Evolutionary conservation across 169 alveolate species (phyloP).

Genomic region (Eimeria falciformis): DNA sequence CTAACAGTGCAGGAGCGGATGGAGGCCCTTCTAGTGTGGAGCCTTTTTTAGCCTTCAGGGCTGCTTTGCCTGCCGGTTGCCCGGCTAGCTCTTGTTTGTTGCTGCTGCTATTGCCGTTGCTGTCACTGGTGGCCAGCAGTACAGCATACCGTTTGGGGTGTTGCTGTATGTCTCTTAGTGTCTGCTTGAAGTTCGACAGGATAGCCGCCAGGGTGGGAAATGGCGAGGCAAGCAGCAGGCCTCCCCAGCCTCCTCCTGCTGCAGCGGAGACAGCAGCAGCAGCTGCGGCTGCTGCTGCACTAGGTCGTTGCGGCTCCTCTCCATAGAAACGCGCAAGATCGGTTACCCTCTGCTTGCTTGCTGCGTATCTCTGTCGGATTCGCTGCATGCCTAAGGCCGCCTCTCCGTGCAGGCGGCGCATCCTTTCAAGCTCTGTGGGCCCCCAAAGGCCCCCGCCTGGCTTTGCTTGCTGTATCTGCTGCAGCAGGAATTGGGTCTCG

Average conservation of each 20-base stretch:
- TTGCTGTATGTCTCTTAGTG: slow-evolving; percentile 57
- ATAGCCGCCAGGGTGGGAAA: slow-evolving; percentile 48
- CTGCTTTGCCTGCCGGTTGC: too few relatives aligned
- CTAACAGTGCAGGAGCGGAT: not conserved
- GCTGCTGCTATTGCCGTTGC: slow-evolving; percentile 33
- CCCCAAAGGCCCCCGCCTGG: slow-evolving; percentile 10
- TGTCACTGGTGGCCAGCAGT: slow-evolving; percentile 52
- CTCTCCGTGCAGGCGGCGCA: slow-evolving; percentile 70
- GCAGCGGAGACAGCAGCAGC: slow-evolving; percentile 28
- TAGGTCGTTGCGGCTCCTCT: slow-evolving; percentile 64
- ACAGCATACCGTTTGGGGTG: slow-evolving; percentile 67
- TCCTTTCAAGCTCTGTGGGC: slow-evolving; percentile 56
- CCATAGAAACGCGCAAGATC: slow-evolving; percentile 66
- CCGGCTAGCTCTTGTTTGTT: not conserved
- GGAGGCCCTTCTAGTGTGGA: too few relatives aligned
- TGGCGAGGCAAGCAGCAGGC: slow-evolving; percentile 50
- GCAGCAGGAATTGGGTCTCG: slow-evolving; percentile 50
- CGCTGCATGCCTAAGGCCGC: slow-evolving; percentile 44
- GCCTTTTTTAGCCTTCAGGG: too few relatives aligned
- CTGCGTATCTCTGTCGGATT: slow-evolving; percentile 53
- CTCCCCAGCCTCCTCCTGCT: slow-evolving; percentile 45
- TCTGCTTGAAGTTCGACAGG: slow-evolving; percentile 37
- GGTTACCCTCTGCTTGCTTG: slow-evolving; percentile 47
- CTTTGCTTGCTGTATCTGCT: slow-evolving; percentile 37
- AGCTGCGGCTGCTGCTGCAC: slow-evolving; percentile 59